phyloP scores from a whole-genome alignment of 306 rosid species.

The Castanopsis chinensis region DNA sequence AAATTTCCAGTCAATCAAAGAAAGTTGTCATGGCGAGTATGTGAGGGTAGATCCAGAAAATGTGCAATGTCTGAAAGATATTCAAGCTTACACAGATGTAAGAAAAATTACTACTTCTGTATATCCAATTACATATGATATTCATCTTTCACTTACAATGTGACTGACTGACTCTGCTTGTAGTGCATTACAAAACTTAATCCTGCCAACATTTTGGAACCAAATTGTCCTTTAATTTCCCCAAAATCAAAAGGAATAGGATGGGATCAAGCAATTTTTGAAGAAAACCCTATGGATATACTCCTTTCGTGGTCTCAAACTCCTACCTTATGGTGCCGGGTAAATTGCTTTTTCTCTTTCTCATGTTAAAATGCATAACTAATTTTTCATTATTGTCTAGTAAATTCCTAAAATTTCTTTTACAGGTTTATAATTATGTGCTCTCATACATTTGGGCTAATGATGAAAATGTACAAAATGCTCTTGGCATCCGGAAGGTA shows the following conservation, averaged over 20 bases:
- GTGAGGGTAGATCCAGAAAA: no score
- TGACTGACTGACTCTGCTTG: not conserved
- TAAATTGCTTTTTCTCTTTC: not conserved
- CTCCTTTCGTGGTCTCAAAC: constrained; percentile 1
- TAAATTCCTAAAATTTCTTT: not conserved
- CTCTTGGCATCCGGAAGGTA: constrained; percentile 27
- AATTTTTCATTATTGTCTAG: no score
- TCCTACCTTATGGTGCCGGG: constrained; percentile 2
- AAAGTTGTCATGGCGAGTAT: no score
- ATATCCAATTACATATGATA: not conserved
- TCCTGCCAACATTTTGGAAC: constrained; percentile 30
- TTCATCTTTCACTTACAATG: not conserved
- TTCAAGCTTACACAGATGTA: constrained; percentile 28
- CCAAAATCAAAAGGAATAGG: constrained; percentile 7
- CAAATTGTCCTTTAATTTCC: constrained; percentile 23
- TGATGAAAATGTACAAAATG: constrained; percentile 24
- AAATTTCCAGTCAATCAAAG: not conserved
- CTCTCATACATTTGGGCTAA: constrained; percentile 25
- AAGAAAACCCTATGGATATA: not conserved
- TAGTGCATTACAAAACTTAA: constrained; percentile 36
- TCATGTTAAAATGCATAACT: not conserved
- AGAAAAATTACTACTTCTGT: not conserved
- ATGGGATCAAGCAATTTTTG: not conserved
- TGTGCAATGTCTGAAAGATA: no score
- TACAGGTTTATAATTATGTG: constrained; percentile 11